Conservation (phyloP, 2,329 filamentous ascomycete genomes). For the Tolypocladium tropicale region DNA sequence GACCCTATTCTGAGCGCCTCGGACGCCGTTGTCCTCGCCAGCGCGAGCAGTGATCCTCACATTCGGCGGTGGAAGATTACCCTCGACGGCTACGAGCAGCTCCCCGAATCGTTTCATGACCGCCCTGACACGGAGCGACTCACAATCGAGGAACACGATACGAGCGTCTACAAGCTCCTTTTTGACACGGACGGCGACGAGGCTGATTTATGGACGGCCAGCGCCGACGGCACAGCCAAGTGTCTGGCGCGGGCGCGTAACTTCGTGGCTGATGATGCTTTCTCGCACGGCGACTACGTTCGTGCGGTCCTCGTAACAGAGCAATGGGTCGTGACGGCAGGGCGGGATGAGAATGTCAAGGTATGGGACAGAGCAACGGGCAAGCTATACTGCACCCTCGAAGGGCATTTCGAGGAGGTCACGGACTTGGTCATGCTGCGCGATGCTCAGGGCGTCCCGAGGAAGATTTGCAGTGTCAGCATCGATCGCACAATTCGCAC, state of each 20-base stretch:
- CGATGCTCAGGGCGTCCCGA: slow-evolving; percentile 21
- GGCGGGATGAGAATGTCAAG: slow-evolving; percentile 82
- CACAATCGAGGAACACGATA: slow-evolving; percentile 72
- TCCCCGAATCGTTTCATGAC: slow-evolving; percentile 34
- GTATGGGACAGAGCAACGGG: slow-evolving; percentile 74
- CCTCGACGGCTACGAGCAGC: slow-evolving; percentile 40
- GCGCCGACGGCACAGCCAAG: slow-evolving; percentile 80
- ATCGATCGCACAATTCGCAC: slow-evolving; percentile 83
- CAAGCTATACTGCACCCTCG: slow-evolving; percentile 61
- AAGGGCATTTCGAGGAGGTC: slow-evolving; percentile 88
- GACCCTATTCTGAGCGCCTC: slow-evolving; percentile 52
- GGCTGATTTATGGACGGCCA: slow-evolving; percentile 83
- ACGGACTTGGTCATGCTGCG: slow-evolving; percentile 63
- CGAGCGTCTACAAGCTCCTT: slow-evolving; percentile 71
- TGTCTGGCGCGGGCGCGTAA: slow-evolving; percentile 59
- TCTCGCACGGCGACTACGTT: slow-evolving; percentile 83
- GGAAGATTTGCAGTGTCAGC: slow-evolving; percentile 64
- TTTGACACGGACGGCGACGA: slow-evolving; percentile 55
- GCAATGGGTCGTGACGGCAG: slow-evolving; percentile 76
- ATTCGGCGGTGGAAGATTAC: slow-evolving; percentile 69
- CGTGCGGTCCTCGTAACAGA: slow-evolving; percentile 68
- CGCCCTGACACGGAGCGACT: slow-evolving; percentile 31
- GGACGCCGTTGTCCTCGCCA: slow-evolving; percentile 53
- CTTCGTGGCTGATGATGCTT: slow-evolving; percentile 62
- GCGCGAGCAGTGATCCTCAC: slow-evolving; percentile 69